Evolutionary conservation across 2,329 filamentous ascomycete species (phyloP).

Genomic region (Colletotrichum zoysiae): DNA sequence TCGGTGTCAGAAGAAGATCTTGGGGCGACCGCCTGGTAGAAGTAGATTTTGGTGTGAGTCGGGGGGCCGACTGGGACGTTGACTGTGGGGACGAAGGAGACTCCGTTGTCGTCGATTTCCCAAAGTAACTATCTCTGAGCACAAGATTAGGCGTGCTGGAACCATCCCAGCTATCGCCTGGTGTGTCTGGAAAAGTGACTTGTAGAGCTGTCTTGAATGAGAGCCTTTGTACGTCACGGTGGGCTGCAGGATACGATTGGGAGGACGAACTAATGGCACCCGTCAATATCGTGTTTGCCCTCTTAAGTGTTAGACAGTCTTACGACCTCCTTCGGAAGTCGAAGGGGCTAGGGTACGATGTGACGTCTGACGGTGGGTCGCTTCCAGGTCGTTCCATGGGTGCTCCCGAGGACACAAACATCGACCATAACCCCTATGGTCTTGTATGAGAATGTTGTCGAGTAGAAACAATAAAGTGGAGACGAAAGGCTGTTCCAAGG

Average conservation of each 20-base stretch:
- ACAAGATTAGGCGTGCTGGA: slow-evolving; percentile 36
- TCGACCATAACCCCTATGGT: slow-evolving; percentile 6
- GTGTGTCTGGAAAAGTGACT: slow-evolving; percentile 17
- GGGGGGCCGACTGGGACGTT: not conserved
- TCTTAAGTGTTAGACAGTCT: not conserved
- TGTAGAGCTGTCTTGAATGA: slow-evolving; percentile 41
- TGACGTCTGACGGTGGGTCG: slow-evolving; percentile 4
- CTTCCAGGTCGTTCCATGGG: slow-evolving; percentile 8
- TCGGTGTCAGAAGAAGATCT: not conserved
- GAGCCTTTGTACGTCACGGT: slow-evolving; percentile 25
- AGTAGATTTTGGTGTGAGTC: not conserved
- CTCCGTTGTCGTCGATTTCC: not conserved
- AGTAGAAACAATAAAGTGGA: not conserved
- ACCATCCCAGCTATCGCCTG: slow-evolving; percentile 39
- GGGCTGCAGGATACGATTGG: slow-evolving; percentile 3
- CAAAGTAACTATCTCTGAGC: slow-evolving; percentile 31
- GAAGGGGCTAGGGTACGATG: not conserved
- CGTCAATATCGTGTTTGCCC: not conserved
- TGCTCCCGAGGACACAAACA: not conserved
- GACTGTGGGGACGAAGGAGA: not conserved
- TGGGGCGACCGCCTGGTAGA: not conserved
- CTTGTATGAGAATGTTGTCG: not conserved
- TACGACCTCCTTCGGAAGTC: slow-evolving; percentile 24
- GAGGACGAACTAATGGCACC: slow-evolving; percentile 16
- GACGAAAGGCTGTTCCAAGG: not conserved